A percentile compares a stretch with the other conserved stretches of the same genome.
Conservation (phyloP, 768 basidiomycete species). For the Brasilioporus rufonigricans region DNA sequence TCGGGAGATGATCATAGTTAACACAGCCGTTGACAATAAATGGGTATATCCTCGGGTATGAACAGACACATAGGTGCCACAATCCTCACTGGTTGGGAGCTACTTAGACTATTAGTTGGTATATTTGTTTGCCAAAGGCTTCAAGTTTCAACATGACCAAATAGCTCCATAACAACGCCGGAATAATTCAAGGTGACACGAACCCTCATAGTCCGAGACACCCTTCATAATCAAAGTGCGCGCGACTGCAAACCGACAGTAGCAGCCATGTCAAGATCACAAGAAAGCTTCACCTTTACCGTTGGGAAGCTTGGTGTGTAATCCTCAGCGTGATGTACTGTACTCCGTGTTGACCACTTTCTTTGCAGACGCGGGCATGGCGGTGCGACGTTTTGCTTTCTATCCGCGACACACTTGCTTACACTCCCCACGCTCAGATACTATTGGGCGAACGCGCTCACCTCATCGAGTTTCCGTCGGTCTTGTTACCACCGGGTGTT, state of each 20-base stretch:
- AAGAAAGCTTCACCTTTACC: slow-evolving; percentile 84
- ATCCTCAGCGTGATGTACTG: neutral
- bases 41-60: no score
- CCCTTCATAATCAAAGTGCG: slow-evolving; percentile 3
- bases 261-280: slow-evolving; percentile 34
- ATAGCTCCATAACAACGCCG: slow-evolving; percentile 21
- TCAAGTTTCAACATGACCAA: slow-evolving; percentile 25
- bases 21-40: no score
- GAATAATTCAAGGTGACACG: neutral
- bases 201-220: neutral
- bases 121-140: slow-evolving; percentile 21
- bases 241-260: neutral
- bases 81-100: no score
- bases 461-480: slow-evolving; percentile 96
- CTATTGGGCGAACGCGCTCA: slow-evolving; percentile 92
- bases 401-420: slow-evolving; percentile 2
- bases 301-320: slow-evolving; percentile 90
- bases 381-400: slow-evolving; percentile 46
- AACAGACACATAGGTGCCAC: no score
- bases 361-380: slow-evolving; percentile 89
- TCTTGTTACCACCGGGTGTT: slow-evolving; percentile 89
- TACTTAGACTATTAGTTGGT: no score
- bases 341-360: slow-evolving; percentile 7
- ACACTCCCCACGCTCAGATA: slow-evolving; percentile 49
- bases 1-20: no score